phyloP scores from a whole-genome alignment of 306 rosid genomes.

The Quercus rubra region DNA sequence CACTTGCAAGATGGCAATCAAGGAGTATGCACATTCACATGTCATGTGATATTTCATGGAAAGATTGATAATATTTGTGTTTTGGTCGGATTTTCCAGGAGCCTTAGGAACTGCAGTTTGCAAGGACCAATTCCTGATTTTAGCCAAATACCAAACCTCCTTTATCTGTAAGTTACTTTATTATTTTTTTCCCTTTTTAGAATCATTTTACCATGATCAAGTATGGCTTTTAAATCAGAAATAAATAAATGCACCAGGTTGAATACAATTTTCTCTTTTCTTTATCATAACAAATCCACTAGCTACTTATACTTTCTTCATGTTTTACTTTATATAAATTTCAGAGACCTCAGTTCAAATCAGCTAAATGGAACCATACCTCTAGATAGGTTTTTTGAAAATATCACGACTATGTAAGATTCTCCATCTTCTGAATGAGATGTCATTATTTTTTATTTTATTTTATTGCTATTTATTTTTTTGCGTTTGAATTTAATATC shows the following conservation, averaged over 20 bases:
- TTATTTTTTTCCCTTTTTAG: conserved; percentile 6
- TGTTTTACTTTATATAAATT: conserved; percentile 23
- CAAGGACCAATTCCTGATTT: conserved; percentile 80
- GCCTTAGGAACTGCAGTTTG: conserved; percentile 77
- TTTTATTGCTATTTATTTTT: background rate
- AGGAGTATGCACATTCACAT: background rate
- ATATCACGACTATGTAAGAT: conserved; percentile 86
- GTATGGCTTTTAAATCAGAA: conserved; percentile 9
- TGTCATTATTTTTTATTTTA: background rate
- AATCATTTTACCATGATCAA: background rate
- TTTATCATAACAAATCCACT: background rate
- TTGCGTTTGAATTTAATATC: background rate
- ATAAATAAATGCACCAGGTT: background rate
- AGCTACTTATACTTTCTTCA: conserved; percentile 5
- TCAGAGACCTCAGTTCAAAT: conserved; percentile 85
- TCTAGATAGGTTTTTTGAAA: conserved; percentile 41
- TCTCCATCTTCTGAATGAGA: conserved; percentile 25
- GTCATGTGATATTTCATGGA: too few species aligned
- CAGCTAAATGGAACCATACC: conserved; percentile 73
- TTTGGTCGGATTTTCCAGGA: conserved; percentile 46
- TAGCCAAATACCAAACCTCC: conserved; percentile 52
- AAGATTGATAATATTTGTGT: conserved; percentile 3
- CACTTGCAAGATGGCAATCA: background rate
- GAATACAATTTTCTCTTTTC: conserved; percentile 1
- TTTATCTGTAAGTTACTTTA: conserved; percentile 63